These are phyloP conservation scores for Cladophialophora bantiana DNA, from an alignment of 2,329 filamentous ascomycete species.

Conservation along the genomic window DNA sequence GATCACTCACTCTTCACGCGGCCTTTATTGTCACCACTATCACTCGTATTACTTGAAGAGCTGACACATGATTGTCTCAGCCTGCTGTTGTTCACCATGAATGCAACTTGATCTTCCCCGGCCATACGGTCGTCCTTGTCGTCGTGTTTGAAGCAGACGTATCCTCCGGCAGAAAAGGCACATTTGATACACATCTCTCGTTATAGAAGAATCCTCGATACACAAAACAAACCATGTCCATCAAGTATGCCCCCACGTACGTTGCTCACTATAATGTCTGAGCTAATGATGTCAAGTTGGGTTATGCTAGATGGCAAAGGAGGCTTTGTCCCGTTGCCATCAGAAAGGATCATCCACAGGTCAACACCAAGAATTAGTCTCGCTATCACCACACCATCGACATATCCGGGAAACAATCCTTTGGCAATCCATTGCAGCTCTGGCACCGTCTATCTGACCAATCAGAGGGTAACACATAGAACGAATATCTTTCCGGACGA, in stretches of 20 bases:
- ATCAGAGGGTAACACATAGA: slow-evolving; percentile 69
- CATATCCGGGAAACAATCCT: slow-evolving; percentile 67
- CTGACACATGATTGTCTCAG: slow-evolving; percentile 4
- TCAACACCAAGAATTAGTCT: slow-evolving; percentile 81
- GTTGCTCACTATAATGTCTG: slow-evolving; percentile 36
- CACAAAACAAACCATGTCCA: slow-evolving; percentile 8
- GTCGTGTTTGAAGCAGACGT: not conserved
- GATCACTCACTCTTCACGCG: not conserved
- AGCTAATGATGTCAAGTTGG: slow-evolving; percentile 67
- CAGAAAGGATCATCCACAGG: slow-evolving; percentile 81
- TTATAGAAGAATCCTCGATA: not conserved
- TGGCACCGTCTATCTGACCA: slow-evolving; percentile 81
- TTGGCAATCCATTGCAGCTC: slow-evolving; percentile 76
- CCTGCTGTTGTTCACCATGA: not conserved
- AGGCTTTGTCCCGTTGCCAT: slow-evolving; percentile 82
- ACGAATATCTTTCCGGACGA: slow-evolving; percentile 11
- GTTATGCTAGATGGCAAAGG: slow-evolving; percentile 82
- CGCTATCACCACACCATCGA: slow-evolving; percentile 73
- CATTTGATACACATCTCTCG: not conserved
- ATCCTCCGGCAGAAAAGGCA: not conserved
- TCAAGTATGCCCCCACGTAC: slow-evolving; percentile 10
- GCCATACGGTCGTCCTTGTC: not conserved
- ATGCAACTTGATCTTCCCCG: not conserved
- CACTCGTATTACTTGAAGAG: not conserved
- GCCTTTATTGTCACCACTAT: not conserved